Conservation (phyloP, 2,329 filamentous ascomycete species). For the Trichoderma atroviride region DNA sequence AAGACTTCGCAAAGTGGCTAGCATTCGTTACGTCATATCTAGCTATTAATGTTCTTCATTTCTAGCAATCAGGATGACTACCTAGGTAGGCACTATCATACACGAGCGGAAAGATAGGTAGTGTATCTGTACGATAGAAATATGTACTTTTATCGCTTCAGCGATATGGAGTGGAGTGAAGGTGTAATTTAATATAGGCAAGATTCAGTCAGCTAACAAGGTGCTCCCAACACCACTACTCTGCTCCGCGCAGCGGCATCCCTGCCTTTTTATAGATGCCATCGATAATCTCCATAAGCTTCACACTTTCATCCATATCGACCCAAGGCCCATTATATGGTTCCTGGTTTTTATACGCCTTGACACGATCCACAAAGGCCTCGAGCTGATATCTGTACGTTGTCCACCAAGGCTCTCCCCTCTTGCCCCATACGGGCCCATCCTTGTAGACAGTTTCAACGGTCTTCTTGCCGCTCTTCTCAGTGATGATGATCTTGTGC, state of each 20-base stretch:
- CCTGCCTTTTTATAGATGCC: constrained; percentile 4
- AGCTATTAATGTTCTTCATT: too few species aligned
- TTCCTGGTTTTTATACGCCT: not conserved
- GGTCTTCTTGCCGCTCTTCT: constrained; percentile 2
- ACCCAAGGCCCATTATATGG: constrained; percentile 1
- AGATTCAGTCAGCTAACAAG: not conserved
- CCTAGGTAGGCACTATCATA: too few species aligned
- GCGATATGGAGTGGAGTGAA: not conserved
- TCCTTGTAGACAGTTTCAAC: not conserved
- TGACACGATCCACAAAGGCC: constrained; percentile 1
- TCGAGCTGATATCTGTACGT: constrained; percentile 12
- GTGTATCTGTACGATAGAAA: too few species aligned
- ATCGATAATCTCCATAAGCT: constrained; percentile 3
- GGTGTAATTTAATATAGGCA: not conserved
- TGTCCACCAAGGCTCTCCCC: constrained; percentile 1
- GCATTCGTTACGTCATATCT: too few species aligned
- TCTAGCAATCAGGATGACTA: too few species aligned
- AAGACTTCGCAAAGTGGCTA: too few species aligned
- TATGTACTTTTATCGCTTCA: not conserved
- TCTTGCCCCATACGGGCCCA: constrained; percentile 4
- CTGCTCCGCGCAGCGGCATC: not conserved
- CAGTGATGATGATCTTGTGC: not conserved
- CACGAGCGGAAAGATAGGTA: too few species aligned
- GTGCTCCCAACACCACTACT: not conserved
- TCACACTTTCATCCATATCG: constrained; percentile 8